A percentile compares a stretch with the other conserved stretches of the same genome.
phyloP scores from a whole-genome alignment of 2,329 filamentous ascomycete species.

The Apiospora phragmitis region DNA sequence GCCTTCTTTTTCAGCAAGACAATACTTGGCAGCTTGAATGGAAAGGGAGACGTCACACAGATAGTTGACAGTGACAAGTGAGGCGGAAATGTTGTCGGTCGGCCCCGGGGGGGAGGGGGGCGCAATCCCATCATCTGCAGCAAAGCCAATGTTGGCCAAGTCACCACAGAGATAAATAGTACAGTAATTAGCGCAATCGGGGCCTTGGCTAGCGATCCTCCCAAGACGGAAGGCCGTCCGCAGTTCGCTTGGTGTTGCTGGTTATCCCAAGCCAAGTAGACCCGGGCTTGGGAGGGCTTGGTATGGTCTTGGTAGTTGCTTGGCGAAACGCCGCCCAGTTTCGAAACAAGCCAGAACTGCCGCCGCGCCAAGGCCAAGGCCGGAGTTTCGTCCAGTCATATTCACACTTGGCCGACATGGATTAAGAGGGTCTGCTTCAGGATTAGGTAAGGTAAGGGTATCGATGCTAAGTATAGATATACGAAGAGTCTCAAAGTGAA shows the following conservation, averaged over 20 bases:
- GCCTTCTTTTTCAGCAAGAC: background rate
- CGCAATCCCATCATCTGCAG: background rate
- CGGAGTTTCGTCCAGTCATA: background rate
- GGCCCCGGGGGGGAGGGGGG: background rate
- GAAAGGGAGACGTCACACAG: background rate
- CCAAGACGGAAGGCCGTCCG: background rate
- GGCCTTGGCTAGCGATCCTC: background rate
- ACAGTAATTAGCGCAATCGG: background rate
- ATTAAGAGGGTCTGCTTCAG: background rate
- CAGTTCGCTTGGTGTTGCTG: background rate
- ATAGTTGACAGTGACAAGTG: background rate
- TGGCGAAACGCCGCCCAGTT: constrained; percentile 1
- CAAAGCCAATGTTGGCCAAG: background rate
- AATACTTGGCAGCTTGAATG: background rate
- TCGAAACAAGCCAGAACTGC: constrained; percentile 6
- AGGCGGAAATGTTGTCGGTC: background rate
- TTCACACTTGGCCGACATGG: background rate
- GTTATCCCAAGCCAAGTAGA: background rate
- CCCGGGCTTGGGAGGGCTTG: background rate
- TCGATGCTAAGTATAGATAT: background rate
- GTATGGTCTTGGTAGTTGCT: background rate
- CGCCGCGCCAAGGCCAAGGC: background rate
- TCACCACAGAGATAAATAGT: background rate
- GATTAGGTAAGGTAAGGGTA: background rate
- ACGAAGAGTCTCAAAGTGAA: background rate